Evolutionary conservation across 169 alveolate species (phyloP).

Genomic region (Besnoitia besnoiti): DNA sequence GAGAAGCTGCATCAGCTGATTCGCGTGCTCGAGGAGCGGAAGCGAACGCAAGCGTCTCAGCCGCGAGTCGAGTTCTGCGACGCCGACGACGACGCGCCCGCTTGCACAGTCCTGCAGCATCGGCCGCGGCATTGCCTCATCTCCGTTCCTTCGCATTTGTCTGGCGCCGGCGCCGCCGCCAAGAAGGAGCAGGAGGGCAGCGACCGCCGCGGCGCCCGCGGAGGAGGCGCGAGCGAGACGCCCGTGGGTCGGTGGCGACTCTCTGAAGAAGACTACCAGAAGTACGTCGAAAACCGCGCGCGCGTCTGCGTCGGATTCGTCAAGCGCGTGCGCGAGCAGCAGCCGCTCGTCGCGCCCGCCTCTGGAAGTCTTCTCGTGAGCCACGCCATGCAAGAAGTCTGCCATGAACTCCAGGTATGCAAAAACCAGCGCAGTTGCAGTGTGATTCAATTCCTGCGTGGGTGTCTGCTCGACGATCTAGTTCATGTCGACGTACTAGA

Average conservation of each 20-base stretch:
- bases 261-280: not conserved
- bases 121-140: conserved; percentile 11
- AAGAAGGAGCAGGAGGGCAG: not conserved
- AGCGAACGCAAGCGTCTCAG: not conserved
- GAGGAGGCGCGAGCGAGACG: not conserved
- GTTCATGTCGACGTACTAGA: too few species aligned
- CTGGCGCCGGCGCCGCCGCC: not conserved
- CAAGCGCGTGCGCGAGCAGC: conserved; percentile 53
- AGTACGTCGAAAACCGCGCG: not conserved
- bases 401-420: not conserved
- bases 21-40: not conserved
- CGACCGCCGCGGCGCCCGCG: not conserved
- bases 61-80: not conserved
- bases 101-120: not conserved
- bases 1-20: conserved; percentile 17
- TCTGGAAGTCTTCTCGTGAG: conserved; percentile 28
- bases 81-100: not conserved
- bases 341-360: conserved; percentile 61
- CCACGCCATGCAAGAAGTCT: conserved; percentile 48
- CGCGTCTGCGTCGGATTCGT: conserved; percentile 57
- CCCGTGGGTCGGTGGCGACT: not conserved
- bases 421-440: not conserved
- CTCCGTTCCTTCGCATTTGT: not conserved
- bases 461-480: not conserved
- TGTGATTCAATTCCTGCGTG: not conserved